Evolutionary conservation across 2,329 filamentous ascomycete species (phyloP).

Genomic region (Cercospora beticola): DNA sequence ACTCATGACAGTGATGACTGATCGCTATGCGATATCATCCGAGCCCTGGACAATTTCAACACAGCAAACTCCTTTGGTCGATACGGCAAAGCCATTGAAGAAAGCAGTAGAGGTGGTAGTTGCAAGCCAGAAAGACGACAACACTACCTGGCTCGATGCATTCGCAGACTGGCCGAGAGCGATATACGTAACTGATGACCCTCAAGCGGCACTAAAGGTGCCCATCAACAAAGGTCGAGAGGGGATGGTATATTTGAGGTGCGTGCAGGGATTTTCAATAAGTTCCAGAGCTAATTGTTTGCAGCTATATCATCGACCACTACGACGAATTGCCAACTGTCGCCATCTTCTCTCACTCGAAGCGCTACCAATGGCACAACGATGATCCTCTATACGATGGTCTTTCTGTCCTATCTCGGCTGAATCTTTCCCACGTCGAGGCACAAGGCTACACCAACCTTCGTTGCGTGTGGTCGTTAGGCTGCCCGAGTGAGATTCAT

Average conservation of each 20-base stretch:
- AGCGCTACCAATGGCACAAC: constrained; percentile 58
- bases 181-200: constrained; percentile 47
- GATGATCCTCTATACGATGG: constrained; percentile 53
- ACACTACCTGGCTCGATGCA: constrained; percentile 44
- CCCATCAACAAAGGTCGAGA: constrained; percentile 52
- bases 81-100: background rate
- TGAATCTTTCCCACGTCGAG: constrained; percentile 51
- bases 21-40: background rate
- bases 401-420: constrained; percentile 49
- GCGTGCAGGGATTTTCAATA: constrained; percentile 17
- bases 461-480: constrained; percentile 54
- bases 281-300: background rate
- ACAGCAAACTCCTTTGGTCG: background rate
- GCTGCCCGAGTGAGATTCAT: constrained; percentile 53
- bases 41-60: background rate
- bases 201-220: constrained; percentile 41
- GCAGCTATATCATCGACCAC: constrained; percentile 53
- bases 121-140: background rate
- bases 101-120: background rate
- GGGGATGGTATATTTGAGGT: constrained; percentile 53
- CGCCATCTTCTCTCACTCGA: constrained; percentile 60
- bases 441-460: constrained; percentile 55
- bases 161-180: constrained; percentile 43
- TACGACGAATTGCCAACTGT: constrained; percentile 57
- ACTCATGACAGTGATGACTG: background rate